Conservation (phyloP, 2,329 filamentous ascomycete genomes). For the Fusarium bulbicola region DNA sequence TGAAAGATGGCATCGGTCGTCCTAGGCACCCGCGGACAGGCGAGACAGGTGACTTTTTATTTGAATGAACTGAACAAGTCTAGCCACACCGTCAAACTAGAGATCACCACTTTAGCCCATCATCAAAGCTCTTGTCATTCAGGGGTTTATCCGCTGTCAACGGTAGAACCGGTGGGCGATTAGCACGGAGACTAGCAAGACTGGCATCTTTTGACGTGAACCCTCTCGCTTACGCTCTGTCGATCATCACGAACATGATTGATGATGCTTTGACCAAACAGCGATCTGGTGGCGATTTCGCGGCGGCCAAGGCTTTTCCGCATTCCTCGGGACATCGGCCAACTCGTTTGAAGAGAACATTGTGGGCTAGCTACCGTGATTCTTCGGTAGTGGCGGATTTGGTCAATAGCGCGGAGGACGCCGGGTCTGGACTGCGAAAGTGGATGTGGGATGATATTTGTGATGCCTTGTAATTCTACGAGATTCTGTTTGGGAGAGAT, state of each 20-base stretch:
- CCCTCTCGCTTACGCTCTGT: background rate
- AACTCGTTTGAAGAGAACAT: background rate
- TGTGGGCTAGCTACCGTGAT: background rate
- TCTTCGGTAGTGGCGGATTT: background rate
- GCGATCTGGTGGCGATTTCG: background rate
- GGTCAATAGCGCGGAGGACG: background rate
- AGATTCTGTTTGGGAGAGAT: background rate
- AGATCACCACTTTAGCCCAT: background rate
- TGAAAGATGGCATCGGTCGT: background rate
- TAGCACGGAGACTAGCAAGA: background rate
- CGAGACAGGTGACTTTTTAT: background rate
- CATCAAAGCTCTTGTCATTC: background rate
- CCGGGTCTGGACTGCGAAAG: background rate
- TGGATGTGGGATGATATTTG: background rate
- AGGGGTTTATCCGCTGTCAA: constrained; percentile 11
- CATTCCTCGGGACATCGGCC: background rate
- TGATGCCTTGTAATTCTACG: background rate
- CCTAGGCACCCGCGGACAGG: background rate
- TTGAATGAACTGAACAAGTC: background rate
- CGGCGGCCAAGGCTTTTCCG: background rate
- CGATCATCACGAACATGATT: background rate
- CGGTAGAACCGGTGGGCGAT: constrained; percentile 6
- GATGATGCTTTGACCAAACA: background rate
- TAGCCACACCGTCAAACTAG: background rate
- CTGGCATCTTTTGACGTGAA: background rate